phyloP scores from a whole-genome alignment of 805 yeast species.

The Ogataea paradorogensis region DNA sequence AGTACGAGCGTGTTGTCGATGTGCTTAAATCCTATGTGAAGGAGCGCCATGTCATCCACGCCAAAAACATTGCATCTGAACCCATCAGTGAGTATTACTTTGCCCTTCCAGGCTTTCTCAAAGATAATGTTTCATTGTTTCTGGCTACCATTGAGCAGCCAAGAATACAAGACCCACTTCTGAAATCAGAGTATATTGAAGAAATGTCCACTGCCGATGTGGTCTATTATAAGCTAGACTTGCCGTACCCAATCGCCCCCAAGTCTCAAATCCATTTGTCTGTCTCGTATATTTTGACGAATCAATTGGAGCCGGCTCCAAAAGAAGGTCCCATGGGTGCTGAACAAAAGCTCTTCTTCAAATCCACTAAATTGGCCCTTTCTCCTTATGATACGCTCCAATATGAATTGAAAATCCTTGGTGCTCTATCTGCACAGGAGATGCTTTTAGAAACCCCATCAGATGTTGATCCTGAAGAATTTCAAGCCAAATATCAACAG shows the following conservation, averaged over 20 bases:
- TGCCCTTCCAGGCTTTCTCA: conserved; percentile 50
- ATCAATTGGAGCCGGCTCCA: conserved; percentile 60
- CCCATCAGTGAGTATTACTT: conserved; percentile 58
- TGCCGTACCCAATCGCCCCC: conserved; percentile 70
- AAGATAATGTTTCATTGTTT: conserved; percentile 25
- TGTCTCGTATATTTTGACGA: conserved; percentile 47
- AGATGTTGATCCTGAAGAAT: conserved; percentile 32
- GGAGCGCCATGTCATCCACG: conserved; percentile 54
- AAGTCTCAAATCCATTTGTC: conserved; percentile 48
- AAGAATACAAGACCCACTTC: conserved; percentile 19
- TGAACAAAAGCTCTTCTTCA: conserved; percentile 55
- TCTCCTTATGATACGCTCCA: conserved; percentile 59
- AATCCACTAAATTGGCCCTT: conserved; percentile 50
- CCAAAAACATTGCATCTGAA: conserved; percentile 53
- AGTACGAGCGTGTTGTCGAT: conserved; percentile 58
- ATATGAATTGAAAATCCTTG: conserved; percentile 17
- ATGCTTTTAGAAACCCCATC: conserved; percentile 11
- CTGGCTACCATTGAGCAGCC: conserved; percentile 22
- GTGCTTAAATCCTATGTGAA: conserved; percentile 62
- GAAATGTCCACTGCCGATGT: conserved; percentile 19
- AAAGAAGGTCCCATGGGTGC: conserved; percentile 55
- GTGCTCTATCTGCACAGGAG: conserved; percentile 18
- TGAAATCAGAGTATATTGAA: conserved; percentile 19
- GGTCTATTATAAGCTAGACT: conserved; percentile 44
- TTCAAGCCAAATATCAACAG: conserved; percentile 28